A percentile compares a stretch with the other conserved stretches of the same genome.
Evolutionary conservation across 2,329 filamentous ascomycete genomes (phyloP).

Genomic region (Epichloe aotearoae): DNA sequence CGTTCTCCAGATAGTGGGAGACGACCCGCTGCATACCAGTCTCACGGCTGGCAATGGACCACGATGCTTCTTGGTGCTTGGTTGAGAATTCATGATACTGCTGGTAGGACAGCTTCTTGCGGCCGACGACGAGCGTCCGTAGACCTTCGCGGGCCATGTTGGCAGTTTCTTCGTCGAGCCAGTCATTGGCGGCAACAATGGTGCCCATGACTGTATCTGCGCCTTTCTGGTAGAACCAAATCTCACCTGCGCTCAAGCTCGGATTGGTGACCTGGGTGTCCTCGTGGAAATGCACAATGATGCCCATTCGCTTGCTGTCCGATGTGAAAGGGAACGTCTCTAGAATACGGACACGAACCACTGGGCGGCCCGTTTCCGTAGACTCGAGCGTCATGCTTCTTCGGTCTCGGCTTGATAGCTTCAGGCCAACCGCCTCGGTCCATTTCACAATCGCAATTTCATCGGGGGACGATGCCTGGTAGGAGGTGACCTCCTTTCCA

Average conservation of each 20-base stretch:
- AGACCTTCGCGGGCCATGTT: constrained; percentile 98
- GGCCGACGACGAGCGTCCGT: constrained; percentile 86
- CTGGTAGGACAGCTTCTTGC: constrained; percentile 65
- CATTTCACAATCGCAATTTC: constrained; percentile 96
- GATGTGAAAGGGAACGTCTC: constrained; percentile 97
- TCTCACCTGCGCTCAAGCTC: constrained; percentile 52
- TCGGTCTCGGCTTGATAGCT: constrained; percentile 73
- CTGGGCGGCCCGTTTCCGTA: constrained; percentile 55
- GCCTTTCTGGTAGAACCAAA: constrained; percentile 98
- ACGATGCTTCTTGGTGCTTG: constrained; percentile 64
- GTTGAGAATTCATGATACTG: constrained; percentile 72
- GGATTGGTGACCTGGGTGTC: constrained; percentile 33
- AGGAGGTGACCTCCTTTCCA: constrained; percentile 64
- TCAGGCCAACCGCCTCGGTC: constrained; percentile 84
- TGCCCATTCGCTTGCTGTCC: constrained; percentile 95
- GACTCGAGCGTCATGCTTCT: constrained; percentile 74
- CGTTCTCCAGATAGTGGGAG: constrained; percentile 67
- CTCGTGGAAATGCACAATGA: constrained; percentile 76
- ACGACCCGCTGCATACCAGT: constrained; percentile 69
- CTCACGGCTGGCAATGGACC: constrained; percentile 71
- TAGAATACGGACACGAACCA: constrained; percentile 77
- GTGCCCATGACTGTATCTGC: constrained; percentile 97
- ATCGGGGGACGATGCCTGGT: constrained; percentile 94
- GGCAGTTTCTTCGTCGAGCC: constrained; percentile 97
- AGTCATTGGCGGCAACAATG: constrained; percentile 92